These are phyloP conservation scores for Lipomyces yamanashiensis DNA, from an alignment of 805 yeast species.

Conservation along the genomic window DNA sequence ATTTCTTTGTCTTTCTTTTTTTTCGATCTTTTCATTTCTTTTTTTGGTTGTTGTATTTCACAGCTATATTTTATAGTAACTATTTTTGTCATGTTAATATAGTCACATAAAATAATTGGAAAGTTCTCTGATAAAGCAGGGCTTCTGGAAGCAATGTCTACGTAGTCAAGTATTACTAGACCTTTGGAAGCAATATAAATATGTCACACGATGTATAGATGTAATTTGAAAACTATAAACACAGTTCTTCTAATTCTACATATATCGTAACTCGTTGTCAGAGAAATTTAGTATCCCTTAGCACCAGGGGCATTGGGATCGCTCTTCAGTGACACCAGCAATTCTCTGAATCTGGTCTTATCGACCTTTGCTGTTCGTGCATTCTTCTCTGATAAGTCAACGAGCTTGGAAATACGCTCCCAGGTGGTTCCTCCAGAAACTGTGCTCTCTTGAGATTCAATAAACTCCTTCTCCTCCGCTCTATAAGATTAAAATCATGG, in stretches of 20 bases:
- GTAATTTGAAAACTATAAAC: neutral
- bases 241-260: neutral
- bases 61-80: too few species aligned
- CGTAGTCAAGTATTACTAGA: too few species aligned
- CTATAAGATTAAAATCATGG: slow-evolving; percentile 3
- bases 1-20: neutral
- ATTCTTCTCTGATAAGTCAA: slow-evolving; percentile 52
- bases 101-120: too few species aligned
- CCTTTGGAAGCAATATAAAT: too few species aligned
- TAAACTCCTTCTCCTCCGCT: slow-evolving; percentile 70
- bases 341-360: slow-evolving; percentile 70
- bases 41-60: neutral
- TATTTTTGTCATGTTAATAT: too few species aligned
- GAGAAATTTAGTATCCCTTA: slow-evolving; percentile 55
- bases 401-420: slow-evolving; percentile 62
- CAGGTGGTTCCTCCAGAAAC: slow-evolving; percentile 56
- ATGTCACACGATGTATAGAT: too few species aligned
- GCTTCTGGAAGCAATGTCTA: too few species aligned
- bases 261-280: neutral
- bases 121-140: too few species aligned
- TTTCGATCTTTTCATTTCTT: neutral
- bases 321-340: slow-evolving; percentile 67
- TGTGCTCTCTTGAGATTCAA: slow-evolving; percentile 70
- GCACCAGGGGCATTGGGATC: slow-evolving; percentile 79
- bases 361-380: slow-evolving; percentile 55